A percentile compares a stretch with the other conserved stretches of the same genome.
phyloP scores from a whole-genome alignment of 140 eudicot species.

The Cichorium intybus region DNA sequence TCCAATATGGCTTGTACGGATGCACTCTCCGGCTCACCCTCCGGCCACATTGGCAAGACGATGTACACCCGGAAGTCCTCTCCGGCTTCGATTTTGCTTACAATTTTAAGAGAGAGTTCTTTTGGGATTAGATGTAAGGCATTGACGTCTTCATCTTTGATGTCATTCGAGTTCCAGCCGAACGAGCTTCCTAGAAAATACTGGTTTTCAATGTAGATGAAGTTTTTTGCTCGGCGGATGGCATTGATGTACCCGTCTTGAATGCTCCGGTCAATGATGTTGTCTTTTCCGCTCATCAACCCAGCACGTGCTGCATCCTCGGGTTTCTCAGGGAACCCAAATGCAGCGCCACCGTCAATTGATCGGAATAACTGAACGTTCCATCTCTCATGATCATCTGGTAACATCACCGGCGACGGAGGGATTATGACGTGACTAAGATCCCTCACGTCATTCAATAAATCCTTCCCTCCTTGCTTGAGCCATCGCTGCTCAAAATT shows the following conservation, averaged over 20 bases:
- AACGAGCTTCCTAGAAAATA: constrained; percentile 57
- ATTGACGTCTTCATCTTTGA: constrained; percentile 38
- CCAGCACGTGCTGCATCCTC: constrained; percentile 49
- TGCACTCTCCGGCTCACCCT: constrained; percentile 51
- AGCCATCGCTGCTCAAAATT: constrained; percentile 56
- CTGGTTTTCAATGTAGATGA: constrained; percentile 56
- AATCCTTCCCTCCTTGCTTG: constrained; percentile 45
- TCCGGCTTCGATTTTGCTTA: constrained; percentile 54
- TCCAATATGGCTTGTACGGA: constrained; percentile 46
- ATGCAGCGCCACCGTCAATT: constrained; percentile 53
- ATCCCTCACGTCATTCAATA: constrained; percentile 37
- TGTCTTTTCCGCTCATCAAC: constrained; percentile 50
- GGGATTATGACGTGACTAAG: constrained; percentile 35
- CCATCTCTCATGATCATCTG: constrained; percentile 45
- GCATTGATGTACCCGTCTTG: constrained; percentile 56
- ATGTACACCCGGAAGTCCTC: constrained; percentile 47
- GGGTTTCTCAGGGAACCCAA: constrained; percentile 53
- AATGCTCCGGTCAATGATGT: constrained; percentile 48
- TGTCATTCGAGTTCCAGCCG: constrained; percentile 44
- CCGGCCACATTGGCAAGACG: constrained; percentile 65
- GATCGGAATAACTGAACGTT: constrained; percentile 50
- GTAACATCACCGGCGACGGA: constrained; percentile 41
- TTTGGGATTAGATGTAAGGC: constrained; percentile 53
- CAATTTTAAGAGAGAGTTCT: constrained; percentile 47
- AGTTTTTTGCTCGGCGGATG: constrained; percentile 50